These are phyloP conservation scores for Leishmania aethiopica DNA, from an alignment of 208 protist genomes.

Conservation along the genomic window DNA sequence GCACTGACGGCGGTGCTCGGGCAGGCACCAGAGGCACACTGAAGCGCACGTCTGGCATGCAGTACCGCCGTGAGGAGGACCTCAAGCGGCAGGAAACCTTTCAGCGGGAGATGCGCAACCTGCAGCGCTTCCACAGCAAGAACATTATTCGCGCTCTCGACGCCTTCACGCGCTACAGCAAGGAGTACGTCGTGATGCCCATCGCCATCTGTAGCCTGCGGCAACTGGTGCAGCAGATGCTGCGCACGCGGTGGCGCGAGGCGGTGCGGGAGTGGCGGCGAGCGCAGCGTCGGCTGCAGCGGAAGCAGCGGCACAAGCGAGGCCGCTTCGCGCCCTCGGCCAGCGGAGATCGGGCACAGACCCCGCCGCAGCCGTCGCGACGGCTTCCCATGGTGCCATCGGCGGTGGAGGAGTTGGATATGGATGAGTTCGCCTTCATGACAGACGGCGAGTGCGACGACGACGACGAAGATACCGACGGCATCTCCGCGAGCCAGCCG, in stretches of 20 bases:
- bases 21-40: neutral
- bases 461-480: neutral
- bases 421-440: slow-evolving; percentile 22
- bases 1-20: neutral
- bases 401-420: neutral
- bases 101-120: slow-evolving; percentile 61
- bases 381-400: slow-evolving; percentile 14
- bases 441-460: neutral
- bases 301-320: neutral
- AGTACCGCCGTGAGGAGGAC: slow-evolving; percentile 30
- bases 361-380: neutral
- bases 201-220: slow-evolving; percentile 80
- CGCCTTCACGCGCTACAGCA: slow-evolving; percentile 75
- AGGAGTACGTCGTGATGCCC: slow-evolving; percentile 83
- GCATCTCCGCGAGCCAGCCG: neutral
- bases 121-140: slow-evolving; percentile 83
- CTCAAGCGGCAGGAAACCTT: slow-evolving; percentile 25
- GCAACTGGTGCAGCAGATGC: slow-evolving; percentile 59
- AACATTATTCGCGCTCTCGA: slow-evolving; percentile 79
- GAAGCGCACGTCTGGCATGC: slow-evolving; percentile 20
- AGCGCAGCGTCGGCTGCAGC: slow-evolving; percentile 9
- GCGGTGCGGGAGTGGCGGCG: slow-evolving; percentile 26
- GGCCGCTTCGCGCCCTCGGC: neutral
- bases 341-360: neutral
- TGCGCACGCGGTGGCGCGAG: slow-evolving; percentile 34